These are phyloP conservation scores for Porogramme epimiltina DNA, from an alignment of 1,284 basidiomycete genomes.

Conservation along the genomic window DNA sequence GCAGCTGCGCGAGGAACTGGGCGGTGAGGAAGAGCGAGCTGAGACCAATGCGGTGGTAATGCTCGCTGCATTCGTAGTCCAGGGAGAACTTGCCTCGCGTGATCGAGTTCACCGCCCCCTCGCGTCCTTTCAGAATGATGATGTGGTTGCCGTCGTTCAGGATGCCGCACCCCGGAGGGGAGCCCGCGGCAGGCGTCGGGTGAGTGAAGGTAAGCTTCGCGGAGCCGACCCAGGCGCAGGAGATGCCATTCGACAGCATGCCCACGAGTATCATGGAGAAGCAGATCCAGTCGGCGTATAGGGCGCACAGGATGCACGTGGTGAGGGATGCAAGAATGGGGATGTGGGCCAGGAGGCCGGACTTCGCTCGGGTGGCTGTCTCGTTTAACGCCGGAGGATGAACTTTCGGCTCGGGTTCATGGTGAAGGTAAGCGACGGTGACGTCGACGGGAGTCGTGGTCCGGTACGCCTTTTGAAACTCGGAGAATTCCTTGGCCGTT, in stretches of 20 bases:
- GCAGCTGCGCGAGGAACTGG: constrained; percentile 19
- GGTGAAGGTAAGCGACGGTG: background rate
- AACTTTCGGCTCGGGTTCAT: background rate
- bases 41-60: constrained; percentile 11
- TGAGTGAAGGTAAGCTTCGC: constrained; percentile 14
- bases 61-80: constrained; percentile 8
- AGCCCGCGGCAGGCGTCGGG: constrained; percentile 5
- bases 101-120: constrained; percentile 17
- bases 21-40: constrained; percentile 15
- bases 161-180: constrained; percentile 14
- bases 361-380: too few species aligned
- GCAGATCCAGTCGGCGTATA: constrained; percentile 13
- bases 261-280: constrained; percentile 17
- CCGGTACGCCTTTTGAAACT: background rate
- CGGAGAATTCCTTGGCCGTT: too few species aligned
- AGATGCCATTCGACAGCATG: constrained; percentile 15
- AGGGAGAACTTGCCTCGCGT: constrained; percentile 19
- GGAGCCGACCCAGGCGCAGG: constrained; percentile 16
- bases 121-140: constrained; percentile 16
- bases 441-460: background rate
- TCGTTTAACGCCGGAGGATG: background rate
- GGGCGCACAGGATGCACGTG: constrained; percentile 10
- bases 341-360: background rate
- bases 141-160: constrained; percentile 8
- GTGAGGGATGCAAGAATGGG: constrained; percentile 1